Percentiles rank a stretch among this genome's conserved stretches.
These are phyloP conservation scores for Sonneratia alba DNA, from an alignment of 345 rosid species.

Conservation along the genomic window DNA sequence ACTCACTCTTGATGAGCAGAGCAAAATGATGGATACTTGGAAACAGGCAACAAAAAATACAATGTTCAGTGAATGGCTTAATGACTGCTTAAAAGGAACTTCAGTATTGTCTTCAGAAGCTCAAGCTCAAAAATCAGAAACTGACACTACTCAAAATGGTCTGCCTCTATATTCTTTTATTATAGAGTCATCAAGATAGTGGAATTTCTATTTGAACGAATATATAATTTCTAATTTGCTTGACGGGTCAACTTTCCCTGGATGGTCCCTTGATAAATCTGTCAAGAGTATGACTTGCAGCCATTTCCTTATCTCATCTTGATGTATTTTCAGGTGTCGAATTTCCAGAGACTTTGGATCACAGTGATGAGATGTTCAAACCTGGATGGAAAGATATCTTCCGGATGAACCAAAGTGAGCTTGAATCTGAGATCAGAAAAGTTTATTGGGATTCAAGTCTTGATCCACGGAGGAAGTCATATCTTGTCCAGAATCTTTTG, in stretches of 20 bases:
- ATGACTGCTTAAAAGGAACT: conserved; percentile 64
- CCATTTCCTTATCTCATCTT: neutral
- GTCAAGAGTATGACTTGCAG: neutral
- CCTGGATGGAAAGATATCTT: conserved; percentile 97
- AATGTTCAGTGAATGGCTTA: conserved; percentile 91
- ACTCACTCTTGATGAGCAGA: conserved; percentile 80
- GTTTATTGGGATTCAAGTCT: conserved; percentile 53
- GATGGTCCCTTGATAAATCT: neutral
- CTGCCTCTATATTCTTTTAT: conserved; percentile 13
- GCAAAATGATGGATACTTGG: conserved; percentile 91
- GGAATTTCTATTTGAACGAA: neutral
- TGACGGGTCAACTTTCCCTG: neutral
- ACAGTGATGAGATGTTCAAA: conserved; percentile 65
- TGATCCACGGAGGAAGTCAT: conserved; percentile 63
- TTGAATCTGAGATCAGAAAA: conserved; percentile 61
- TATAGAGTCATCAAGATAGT: conserved; percentile 3
- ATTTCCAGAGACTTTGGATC: conserved; percentile 53
- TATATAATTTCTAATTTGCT: neutral
- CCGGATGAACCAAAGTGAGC: conserved; percentile 72
- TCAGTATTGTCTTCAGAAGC: conserved; percentile 31
- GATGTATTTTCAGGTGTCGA: conserved; percentile 29
- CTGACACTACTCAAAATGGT: conserved; percentile 40
- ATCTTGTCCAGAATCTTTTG: conserved; percentile 57
- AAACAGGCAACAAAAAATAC: conserved; percentile 93
- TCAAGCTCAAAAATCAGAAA: conserved; percentile 38